phyloP scores from a whole-genome alignment of 306 rosid genomes.

The Gleditsia sinensis region DNA sequence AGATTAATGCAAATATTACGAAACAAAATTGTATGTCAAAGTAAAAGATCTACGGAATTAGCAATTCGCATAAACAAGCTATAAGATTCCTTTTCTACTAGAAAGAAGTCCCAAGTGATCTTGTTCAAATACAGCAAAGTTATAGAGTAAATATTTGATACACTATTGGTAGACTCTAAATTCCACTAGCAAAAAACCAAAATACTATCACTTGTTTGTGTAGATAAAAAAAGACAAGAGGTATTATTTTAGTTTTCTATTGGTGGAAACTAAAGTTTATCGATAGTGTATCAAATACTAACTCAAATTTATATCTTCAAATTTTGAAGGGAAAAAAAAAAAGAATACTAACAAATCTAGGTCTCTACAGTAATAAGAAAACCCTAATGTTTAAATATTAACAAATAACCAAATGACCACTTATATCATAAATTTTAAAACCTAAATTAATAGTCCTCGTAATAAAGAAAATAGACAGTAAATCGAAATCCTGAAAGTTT shows the following conservation, averaged over 20 bases:
- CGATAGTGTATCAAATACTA: no score
- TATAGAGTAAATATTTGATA: no score
- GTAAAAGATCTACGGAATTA: background rate
- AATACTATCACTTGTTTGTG: no score
- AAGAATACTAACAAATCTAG: no score
- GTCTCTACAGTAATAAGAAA: no score
- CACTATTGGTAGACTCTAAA: no score
- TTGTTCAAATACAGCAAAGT: background rate
- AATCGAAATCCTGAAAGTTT: constrained; percentile 1
- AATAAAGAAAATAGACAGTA: background rate
- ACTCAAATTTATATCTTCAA: no score
- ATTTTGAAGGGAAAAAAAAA: no score
- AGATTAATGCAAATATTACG: background rate
- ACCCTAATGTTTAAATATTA: background rate
- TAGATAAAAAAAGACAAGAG: no score
- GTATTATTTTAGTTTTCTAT: no score
- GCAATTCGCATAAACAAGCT: background rate
- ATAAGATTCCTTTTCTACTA: background rate
- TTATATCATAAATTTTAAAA: background rate
- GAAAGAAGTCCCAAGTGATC: background rate
- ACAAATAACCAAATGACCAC: background rate
- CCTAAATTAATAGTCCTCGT: background rate
- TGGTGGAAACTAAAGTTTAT: no score
- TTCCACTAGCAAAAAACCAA: no score
- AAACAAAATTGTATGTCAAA: background rate